Base-by-base conservation (phyloP, 768 basidiomycete genomes). In the Epithele typhae region DNA sequence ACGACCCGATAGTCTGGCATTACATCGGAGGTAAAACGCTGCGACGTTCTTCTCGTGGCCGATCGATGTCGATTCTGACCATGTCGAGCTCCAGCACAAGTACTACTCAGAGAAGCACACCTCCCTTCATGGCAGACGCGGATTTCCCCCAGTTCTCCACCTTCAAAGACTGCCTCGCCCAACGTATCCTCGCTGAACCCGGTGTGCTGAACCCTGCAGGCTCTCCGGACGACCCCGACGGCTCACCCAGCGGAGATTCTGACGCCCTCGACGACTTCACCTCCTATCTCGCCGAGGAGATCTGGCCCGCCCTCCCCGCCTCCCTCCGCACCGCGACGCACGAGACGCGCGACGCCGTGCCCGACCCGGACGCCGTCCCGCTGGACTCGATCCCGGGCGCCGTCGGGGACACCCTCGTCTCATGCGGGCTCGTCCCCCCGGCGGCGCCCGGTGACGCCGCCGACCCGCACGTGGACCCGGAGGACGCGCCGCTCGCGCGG, bases 251-350 rank as follows among this genome's bases (percentile, higher is more conserved):
- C n/a, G 36, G 25, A 4, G 56, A 61, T 8, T 56, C 57, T 25
- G 59, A 64, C 24, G 65, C 68, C 5, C 65, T 81, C 1, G 75
- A 77, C 59, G 80, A 82, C 2, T 81, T 80, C 54, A 61, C 71
- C 0, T 66, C 68, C 0, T 82, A 77, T 52, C 71, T 81, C 8
- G 75, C 76, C 3, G 49, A 62, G 3, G 78, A 81, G 59, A 59
- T 71, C 4, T 81, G 78, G 77, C 48, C 66, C 12, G 56, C 61
- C 8, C 61, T 81, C 4, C 74, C 78, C 3, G 10, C 19, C 4
- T 15, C 54, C 3, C 51, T 76, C 6, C 68, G 64, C 32, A 47
- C 48, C 0, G 70, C 71, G 0, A 67, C 74, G 9, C 69, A 73
- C 59, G 71, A 72, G 38, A 64, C 59, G 2, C 62, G 64, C 11